Base-by-base conservation (phyloP, 169 alveolate species). In the Plasmodium gonderi region DNA sequence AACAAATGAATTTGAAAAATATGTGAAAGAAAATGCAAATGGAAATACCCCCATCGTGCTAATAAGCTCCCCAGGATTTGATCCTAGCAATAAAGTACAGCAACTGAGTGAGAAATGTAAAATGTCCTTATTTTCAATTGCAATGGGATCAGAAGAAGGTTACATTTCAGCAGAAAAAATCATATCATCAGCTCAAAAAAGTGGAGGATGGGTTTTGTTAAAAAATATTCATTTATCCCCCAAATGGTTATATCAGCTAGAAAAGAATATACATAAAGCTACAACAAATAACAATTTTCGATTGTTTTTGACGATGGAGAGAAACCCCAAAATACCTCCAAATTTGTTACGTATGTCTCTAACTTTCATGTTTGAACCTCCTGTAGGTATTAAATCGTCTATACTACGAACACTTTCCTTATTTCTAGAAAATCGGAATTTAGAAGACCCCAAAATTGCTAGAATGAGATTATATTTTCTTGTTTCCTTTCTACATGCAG, bases 21-120 rank as follows among this genome's bases (percentile, higher is more conserved):
- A 97, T 36, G 99, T 97, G 4, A 96, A 97, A 69, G 95, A 97
- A 69, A 99, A 98, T 94, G 96, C 98, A 23, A 92, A 93, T 80
- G 97, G 98, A 45, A 95, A 97, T 78, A 95, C 97, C 2, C 99
- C 99, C 26, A 94, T 98, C 17, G 95, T 98, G 7, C 93, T 98
- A 90, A 98, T 98, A 76, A 96, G 99, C 65, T 98, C 99, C 31
- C 99, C 99, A 1, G 99, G 99, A n/a, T 98, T 97, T 94, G 99
- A 99, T 93, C 99, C 99, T 12, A 96, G 99, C 33, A 96, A 97
- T 51, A 98, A 97, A 77, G 98, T 98, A 17, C 98, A 98, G 31
- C 92, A 95, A 54, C 93, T 98, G 69, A 98, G 99, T 3, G 97
- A 96, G 90, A 98, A 97, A 79, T 92, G 95, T 64, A 97, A 97